Conservation (phyloP, 2,329 filamentous ascomycete species). For the Xylogone sp. region DNA sequence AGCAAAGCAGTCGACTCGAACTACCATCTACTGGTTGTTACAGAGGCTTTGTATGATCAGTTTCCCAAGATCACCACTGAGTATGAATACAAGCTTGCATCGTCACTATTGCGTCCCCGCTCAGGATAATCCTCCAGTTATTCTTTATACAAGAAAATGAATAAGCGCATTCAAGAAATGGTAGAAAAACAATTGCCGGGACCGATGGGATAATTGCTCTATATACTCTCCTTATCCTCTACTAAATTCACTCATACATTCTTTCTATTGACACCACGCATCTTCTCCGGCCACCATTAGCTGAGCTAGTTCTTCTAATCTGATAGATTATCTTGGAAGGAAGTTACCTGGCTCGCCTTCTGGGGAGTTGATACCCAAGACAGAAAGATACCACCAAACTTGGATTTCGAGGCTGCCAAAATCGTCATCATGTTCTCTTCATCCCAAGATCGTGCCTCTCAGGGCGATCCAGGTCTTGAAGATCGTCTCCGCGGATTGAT, state of each 20-base stretch:
- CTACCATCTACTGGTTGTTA: neutral
- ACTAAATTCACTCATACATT: neutral
- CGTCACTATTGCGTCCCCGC: neutral
- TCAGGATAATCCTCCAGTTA: neutral
- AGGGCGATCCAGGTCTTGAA: slow-evolving; percentile 39
- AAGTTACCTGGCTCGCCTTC: neutral
- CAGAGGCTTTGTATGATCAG: neutral
- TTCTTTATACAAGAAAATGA: neutral
- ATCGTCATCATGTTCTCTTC: slow-evolving; percentile 16
- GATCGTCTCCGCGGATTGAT: slow-evolving; percentile 57
- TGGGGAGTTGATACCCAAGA: neutral
- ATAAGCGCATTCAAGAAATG: neutral
- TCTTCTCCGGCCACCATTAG: neutral
- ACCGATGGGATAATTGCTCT: neutral
- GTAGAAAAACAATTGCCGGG: neutral
- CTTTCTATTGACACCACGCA: neutral
- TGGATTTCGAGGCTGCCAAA: neutral
- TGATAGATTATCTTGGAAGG: neutral
- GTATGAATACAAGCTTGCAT: neutral
- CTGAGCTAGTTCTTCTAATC: neutral
- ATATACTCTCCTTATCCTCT: neutral
- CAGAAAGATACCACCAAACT: neutral
- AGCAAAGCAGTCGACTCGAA: neutral
- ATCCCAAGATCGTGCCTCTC: slow-evolving; percentile 6
- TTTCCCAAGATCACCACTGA: neutral